Evolutionary conservation across 257 asterid species (phyloP), one percentile per base, ranked within the genome.

Genomic region (Primulina huaijiensis): DNA sequence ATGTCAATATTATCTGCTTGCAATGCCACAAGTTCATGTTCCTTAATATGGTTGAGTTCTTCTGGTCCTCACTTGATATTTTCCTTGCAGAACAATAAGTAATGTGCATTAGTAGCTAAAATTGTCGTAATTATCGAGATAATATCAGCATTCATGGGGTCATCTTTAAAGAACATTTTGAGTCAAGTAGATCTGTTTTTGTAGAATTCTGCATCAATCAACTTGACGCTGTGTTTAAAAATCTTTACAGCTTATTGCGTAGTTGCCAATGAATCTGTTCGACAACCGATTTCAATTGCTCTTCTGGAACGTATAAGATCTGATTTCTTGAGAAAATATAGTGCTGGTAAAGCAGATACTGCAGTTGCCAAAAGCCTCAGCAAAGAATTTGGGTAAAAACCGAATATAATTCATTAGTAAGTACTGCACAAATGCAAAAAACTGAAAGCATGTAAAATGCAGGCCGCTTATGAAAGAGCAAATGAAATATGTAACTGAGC

Each of bases 261-360:
- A 11, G 99, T 91, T 34, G 91, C 97, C 72, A 91, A 91, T 85
- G 96, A 91, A 77, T 87, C 97, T 1, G 96, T 78, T 14, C 93
- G 96, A 30, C 91, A 91, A 72, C 97, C 88, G 82, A 91, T 94
- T 59, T 86, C 96, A 8, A 77, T 89, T 33, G 96, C 97, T 52
- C 82, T 87, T 79, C 66, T 94, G 80, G 99, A 94, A 80, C 95
- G 97, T 5, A 59, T 91, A 62, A 91, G 79, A 82, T 90, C 88
- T 1, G 97, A 94, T 78, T 94, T 94, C 82, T 91, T 65, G 86
- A 88, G 86, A 79, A 81, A 96, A 86, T 94, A 89, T 60, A 95
- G 99, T 17, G 96, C 96, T 67, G 99, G 97, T 60, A 89, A 86
- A 85, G 99, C 99, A 30, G 92, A 79, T 69, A 94, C 99, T 3